Evolutionary conservation across 441 rosid species (phyloP).

Genomic region (Gossypium laxum): DNA sequence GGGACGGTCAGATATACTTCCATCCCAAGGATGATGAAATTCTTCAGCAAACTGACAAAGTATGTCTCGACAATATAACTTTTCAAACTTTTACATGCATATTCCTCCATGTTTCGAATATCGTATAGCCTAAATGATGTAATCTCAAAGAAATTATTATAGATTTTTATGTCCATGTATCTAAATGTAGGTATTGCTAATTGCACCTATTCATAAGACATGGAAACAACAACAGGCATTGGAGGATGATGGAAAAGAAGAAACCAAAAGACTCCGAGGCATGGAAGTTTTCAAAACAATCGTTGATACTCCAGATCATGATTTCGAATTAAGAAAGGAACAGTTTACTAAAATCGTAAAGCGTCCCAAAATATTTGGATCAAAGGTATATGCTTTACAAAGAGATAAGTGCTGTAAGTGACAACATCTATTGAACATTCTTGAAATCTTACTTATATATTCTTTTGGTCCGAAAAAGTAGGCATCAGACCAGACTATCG

Average conservation of each 20-base stretch:
- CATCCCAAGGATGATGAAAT: slow-evolving; percentile 84
- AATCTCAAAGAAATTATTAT: background rate
- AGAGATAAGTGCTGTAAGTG: slow-evolving; percentile 6
- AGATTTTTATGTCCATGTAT: background rate
- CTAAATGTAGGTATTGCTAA: slow-evolving; percentile 46
- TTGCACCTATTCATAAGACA: slow-evolving; percentile 59
- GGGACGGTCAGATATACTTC: slow-evolving; percentile 61
- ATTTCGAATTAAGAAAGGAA: slow-evolving; percentile 35
- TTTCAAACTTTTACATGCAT: slow-evolving; percentile 14
- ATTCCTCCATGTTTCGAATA: background rate
- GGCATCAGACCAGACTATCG: slow-evolving; percentile 57
- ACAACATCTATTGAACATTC: slow-evolving; percentile 10
- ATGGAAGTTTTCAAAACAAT: slow-evolving; percentile 23
- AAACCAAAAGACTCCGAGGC: slow-evolving; percentile 16
- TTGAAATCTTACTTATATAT: slow-evolving; percentile 8
- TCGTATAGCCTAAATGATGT: background rate
- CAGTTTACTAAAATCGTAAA: slow-evolving; percentile 43
- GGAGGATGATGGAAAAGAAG: slow-evolving; percentile 24
- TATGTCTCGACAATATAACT: slow-evolving; percentile 24
- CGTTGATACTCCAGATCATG: slow-evolving; percentile 25
- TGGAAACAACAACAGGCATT: slow-evolving; percentile 34
- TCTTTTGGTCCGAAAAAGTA: slow-evolving; percentile 25
- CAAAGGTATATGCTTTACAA: slow-evolving; percentile 52
- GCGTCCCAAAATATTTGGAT: slow-evolving; percentile 47
- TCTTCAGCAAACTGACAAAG: slow-evolving; percentile 62